Evolutionary conservation across 169 alveolate genomes (phyloP), one percentile per base, ranked within the genome.

Genomic region (Neospora caninum): DNA sequence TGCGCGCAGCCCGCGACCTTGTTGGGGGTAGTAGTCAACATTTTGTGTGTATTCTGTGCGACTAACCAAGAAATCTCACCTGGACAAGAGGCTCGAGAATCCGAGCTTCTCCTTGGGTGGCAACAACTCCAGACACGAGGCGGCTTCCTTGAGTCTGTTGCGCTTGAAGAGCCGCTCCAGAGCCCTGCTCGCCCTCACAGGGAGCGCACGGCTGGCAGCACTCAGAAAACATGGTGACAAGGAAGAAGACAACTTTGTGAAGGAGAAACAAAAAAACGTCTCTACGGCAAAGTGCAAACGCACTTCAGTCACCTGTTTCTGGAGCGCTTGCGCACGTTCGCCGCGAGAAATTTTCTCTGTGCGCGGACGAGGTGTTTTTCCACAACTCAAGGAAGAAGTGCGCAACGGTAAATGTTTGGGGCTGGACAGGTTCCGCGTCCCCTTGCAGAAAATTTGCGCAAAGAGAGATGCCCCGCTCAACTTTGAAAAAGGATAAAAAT

Each of bases 81-180:
- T 93, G 95, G 84, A 93, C 95, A 67, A 93, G 95, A 38, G 95
- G 95, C 82, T 93, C 95, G 53, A 93, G 93, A 49, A 54, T 53
- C 36, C 95, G 88, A n/a, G 95, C 91, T 93, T 93, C 95, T 9
- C 95, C 95, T 34, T 93, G 95, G 43, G 88, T 73, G 36, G 95
- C 95, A 45, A 93, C 88, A 27, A 91, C 88, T 36, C 95, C 95
- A 18, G 95, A 93, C 84, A 93, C 95, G 39, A 93, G 67, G 53
- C 95, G 92, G 84, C 95, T 93, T 9, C 95, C 93, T 42, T 41
- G 70, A 42, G 82, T 92, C 89, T 38, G 89, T 31, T 82, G 89
- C 67, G 64, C 88, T 6, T 10, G 29, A 39, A 49, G 58, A 41
- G 53, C 58, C 31, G 31, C 9, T 34, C 27, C 39, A 13, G 43